phyloP scores from a whole-genome alignment of 2,329 filamentous ascomycete species.

The Aspergillus ochraceus region DNA sequence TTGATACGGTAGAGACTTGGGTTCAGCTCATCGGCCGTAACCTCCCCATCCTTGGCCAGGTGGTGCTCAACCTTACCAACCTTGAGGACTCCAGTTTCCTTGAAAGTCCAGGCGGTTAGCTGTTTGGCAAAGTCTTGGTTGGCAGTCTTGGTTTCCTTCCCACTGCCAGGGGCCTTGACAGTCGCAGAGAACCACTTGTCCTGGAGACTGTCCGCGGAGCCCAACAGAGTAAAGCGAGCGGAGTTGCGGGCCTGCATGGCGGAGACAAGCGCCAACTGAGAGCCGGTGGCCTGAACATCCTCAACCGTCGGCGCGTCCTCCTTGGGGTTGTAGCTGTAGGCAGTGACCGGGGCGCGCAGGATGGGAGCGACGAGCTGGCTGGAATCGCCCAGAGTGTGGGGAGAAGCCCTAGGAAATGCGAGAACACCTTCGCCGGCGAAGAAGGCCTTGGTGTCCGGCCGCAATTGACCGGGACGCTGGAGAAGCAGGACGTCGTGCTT shows the following conservation, averaged over 20 bases:
- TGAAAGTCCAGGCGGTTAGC: constrained; percentile 92
- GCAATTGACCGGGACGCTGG: constrained; percentile 64
- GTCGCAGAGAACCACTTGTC: constrained; percentile 85
- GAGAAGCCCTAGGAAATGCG: constrained; percentile 78
- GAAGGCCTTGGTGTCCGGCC: constrained; percentile 71
- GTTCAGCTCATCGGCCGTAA: constrained; percentile 57
- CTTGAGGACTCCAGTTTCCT: constrained; percentile 85
- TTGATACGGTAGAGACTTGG: constrained; percentile 92
- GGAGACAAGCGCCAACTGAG: constrained; percentile 81
- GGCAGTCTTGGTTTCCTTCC: constrained; percentile 62
- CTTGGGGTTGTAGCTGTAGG: constrained; percentile 93
- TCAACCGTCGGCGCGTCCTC: constrained; percentile 73
- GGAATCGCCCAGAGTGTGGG: constrained; percentile 75
- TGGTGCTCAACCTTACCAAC: constrained; percentile 82
- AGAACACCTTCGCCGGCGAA: constrained; percentile 71
- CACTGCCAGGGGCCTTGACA: constrained; percentile 58
- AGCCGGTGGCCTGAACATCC: constrained; percentile 80
- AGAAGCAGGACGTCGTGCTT: constrained; percentile 86
- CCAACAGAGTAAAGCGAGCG: constrained; percentile 81
- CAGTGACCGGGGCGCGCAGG: constrained; percentile 76
- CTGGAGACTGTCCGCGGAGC: constrained; percentile 81
- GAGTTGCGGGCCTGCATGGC: constrained; percentile 90
- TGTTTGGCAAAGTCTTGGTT: constrained; percentile 86
- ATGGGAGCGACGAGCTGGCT: constrained; percentile 78
- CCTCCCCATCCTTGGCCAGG: constrained; percentile 54